These are phyloP conservation scores for Phlebiopsis gigantea DNA, from an alignment of 768 basidiomycete genomes.

Conservation along the genomic window DNA sequence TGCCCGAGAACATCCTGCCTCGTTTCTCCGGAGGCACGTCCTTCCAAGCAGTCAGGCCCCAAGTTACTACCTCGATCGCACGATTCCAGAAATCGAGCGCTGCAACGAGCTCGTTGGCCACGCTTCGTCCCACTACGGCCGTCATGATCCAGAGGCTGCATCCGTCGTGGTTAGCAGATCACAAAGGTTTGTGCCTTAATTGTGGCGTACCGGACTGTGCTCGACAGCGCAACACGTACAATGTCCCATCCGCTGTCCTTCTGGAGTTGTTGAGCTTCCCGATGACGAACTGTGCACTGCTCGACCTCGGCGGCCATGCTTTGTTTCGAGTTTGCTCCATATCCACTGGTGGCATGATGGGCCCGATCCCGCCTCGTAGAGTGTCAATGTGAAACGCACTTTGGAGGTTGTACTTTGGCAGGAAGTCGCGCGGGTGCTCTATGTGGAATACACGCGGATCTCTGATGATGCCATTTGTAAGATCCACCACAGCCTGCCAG, in stretches of 20 bases:
- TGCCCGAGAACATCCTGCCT: slow-evolving; percentile 37
- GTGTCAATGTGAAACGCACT: background rate
- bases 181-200: background rate
- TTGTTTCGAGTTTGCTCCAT: background rate
- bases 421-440: background rate
- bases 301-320: background rate
- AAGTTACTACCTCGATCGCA: slow-evolving; percentile 36
- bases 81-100: slow-evolving; percentile 32
- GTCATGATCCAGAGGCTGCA: slow-evolving; percentile 36
- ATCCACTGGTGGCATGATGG: slow-evolving; percentile 4
- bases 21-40: slow-evolving; percentile 33
- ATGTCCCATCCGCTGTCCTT: slow-evolving; percentile 22
- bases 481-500: background rate
- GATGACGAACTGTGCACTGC: slow-evolving; percentile 17
- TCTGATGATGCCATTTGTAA: background rate
- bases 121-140: slow-evolving; percentile 26
- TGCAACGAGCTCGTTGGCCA: slow-evolving; percentile 12
- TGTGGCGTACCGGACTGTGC: slow-evolving; percentile 32
- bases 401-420: background rate
- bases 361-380: background rate
- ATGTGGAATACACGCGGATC: background rate
- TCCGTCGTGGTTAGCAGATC: background rate
- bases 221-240: slow-evolving; percentile 30
- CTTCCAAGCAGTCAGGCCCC: slow-evolving; percentile 35
- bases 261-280: slow-evolving; percentile 19